These are phyloP conservation scores for Magnolia sinica DNA, from an alignment of 164 flowering plant species.

Conservation along the genomic window DNA sequence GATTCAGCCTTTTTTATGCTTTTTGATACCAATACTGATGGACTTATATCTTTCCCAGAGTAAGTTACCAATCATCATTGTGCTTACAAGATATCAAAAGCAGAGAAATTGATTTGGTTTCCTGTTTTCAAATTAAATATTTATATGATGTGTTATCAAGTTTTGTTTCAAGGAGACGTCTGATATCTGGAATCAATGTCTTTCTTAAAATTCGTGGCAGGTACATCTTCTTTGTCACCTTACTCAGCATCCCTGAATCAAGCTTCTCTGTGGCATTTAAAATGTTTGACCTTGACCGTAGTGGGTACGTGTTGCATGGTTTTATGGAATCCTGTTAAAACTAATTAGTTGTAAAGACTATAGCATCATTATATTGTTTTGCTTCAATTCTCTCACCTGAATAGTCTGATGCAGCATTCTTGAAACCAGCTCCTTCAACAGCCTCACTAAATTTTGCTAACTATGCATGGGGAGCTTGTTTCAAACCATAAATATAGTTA, in stretches of 20 bases:
- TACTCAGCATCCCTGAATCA: slow-evolving; percentile 93
- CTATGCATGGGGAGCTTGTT: no score
- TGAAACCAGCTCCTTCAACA: no score
- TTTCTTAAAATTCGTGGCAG: slow-evolving; percentile 34
- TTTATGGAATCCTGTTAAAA: not conserved
- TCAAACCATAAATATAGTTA: no score
- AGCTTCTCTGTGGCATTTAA: slow-evolving; percentile 88
- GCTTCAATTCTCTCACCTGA: not conserved
- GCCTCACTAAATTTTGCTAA: no score
- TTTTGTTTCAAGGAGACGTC: not conserved
- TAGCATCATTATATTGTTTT: not conserved
- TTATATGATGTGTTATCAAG: not conserved
- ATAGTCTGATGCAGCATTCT: not conserved
- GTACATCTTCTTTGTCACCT: slow-evolving; percentile 88
- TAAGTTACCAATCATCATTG: slow-evolving; percentile 34
- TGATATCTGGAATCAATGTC: not conserved
- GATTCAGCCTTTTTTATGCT: slow-evolving; percentile 88
- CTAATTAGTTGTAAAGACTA: not conserved
- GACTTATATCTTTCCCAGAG: slow-evolving; percentile 88
- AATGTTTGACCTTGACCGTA: slow-evolving; percentile 86
- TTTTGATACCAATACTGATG: slow-evolving; percentile 82
- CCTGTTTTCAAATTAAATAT: no score
- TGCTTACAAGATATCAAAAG: not conserved
- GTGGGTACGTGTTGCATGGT: slow-evolving; percentile 49
- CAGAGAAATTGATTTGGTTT: not conserved